Evolutionary conservation across 805 yeast species (phyloP).

Genomic region (Lachancea quebecensis): DNA sequence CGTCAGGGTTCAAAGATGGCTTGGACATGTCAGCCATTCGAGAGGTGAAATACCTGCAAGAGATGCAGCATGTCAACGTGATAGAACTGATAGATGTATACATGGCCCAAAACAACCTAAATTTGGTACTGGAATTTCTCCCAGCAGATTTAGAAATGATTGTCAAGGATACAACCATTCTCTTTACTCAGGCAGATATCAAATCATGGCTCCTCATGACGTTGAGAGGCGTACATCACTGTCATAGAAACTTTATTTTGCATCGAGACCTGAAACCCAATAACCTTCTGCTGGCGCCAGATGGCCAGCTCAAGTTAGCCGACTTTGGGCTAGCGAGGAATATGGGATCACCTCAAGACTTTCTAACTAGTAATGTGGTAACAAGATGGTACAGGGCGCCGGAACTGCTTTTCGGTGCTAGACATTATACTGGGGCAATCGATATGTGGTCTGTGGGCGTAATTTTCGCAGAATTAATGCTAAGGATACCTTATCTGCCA

Average conservation of each 20-base stretch:
- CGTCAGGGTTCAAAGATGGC: slow-evolving; percentile 92
- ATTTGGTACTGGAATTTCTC: slow-evolving; percentile 84
- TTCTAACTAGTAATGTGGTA: slow-evolving; percentile 86
- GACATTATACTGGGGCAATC: slow-evolving; percentile 80
- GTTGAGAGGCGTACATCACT: slow-evolving; percentile 87
- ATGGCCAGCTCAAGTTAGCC: slow-evolving; percentile 85
- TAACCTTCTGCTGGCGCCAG: slow-evolving; percentile 78
- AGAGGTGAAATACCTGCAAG: slow-evolving; percentile 84
- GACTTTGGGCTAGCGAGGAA: slow-evolving; percentile 96
- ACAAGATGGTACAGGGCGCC: slow-evolving; percentile 99
- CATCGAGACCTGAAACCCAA: slow-evolving; percentile 94
- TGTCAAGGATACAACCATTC: slow-evolving; percentile 67
- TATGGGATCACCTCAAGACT: slow-evolving; percentile 68
- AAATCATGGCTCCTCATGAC: slow-evolving; percentile 95
- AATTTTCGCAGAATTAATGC: slow-evolving; percentile 92
- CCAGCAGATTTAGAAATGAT: slow-evolving; percentile 89
- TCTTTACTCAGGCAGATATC: slow-evolving; percentile 80
- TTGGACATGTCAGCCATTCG: slow-evolving; percentile 96
- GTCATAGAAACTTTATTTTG: slow-evolving; percentile 83
- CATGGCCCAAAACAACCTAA: slow-evolving; percentile 55
- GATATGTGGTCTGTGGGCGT: slow-evolving; percentile 97
- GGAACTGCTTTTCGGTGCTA: slow-evolving; percentile 80
- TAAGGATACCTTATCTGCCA: slow-evolving; percentile 90
- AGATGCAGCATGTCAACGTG: slow-evolving; percentile 68
- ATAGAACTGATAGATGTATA: slow-evolving; percentile 87